Percentiles rank a stretch among this genome's conserved stretches.
Evolutionary conservation across 495 filamentous ascomycete species (phyloP).

Genomic region (Trichoderma orchidacearum): DNA sequence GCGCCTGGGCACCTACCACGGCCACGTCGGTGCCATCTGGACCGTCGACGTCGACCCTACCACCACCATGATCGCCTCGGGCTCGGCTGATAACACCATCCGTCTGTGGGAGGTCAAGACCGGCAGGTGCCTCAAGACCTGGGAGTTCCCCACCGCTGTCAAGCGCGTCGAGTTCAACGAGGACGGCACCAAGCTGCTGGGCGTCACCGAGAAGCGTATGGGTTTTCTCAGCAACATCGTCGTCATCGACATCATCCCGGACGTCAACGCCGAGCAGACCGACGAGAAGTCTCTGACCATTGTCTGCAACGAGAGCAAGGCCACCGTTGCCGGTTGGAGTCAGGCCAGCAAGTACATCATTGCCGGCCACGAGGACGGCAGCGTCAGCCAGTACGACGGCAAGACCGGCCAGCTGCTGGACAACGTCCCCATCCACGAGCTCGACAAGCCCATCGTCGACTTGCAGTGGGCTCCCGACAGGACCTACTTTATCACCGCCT

Average conservation of each 20-base stretch:
- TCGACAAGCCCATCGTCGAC: constrained; percentile 74
- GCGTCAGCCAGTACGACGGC: constrained; percentile 83
- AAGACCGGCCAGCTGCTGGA: constrained; percentile 78
- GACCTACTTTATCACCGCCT: constrained; percentile 94
- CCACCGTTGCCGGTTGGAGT: constrained; percentile 93
- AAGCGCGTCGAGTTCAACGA: constrained; percentile 94
- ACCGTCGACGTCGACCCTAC: constrained; percentile 96
- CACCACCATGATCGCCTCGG: constrained; percentile 82
- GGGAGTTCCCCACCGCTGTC: constrained; percentile 92
- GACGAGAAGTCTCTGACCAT: constrained; percentile 72
- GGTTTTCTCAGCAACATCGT: constrained; percentile 87
- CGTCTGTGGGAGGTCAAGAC: constrained; percentile 93
- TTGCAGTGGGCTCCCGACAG: constrained; percentile 89
- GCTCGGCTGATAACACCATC: constrained; percentile 95
- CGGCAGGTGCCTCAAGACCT: constrained; percentile 83
- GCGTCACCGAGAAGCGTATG: constrained; percentile 96
- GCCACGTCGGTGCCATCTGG: constrained; percentile 97
- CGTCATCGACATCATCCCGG: constrained; percentile 71
- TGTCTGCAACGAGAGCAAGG: constrained; percentile 86
- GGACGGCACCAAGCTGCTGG: constrained; percentile 76
- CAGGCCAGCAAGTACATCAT: constrained; percentile 89
- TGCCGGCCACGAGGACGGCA: constrained; percentile 92
- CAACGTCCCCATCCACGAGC: constrained; percentile 70
- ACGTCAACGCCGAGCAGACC: constrained; percentile 68
- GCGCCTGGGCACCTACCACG: constrained; percentile 87